Evolutionary conservation across 179 eudicot species (phyloP), one percentile per base, ranked within the genome.

Genomic region (Silene noctiflora): DNA sequence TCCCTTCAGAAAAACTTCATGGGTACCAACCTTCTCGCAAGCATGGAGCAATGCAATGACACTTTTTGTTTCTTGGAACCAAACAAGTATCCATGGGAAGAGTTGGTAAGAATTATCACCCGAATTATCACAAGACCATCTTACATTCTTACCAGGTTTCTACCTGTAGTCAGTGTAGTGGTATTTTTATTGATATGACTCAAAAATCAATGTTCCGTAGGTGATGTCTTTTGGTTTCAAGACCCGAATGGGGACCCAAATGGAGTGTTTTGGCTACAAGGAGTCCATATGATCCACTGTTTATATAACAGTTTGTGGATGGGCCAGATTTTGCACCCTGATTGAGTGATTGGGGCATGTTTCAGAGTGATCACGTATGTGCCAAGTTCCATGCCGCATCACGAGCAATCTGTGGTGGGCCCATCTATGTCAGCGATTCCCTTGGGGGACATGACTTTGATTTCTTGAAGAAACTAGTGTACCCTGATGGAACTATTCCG

Each of bases 271-370:
- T 90, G 94, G 94, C 74, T 90, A 48, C 94, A 90, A 72, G 94
- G 94, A 12, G 85, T 86, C 21, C 94, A 88, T 64, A 87, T 90
- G 94, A 77, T 90, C 63, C 91, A 90, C 72, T 88, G 94, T 71
- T 85, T 91, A 60, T 90, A 86, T 79, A 90, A 88, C 84, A 90
- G 94, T 77, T 48, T 90, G 75, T 90, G 94, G 91, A 88, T 90
- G 94, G 90, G 91, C 9, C 90, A 86, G 76, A 81, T 89, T 24
- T 73, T 88, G 63, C 88, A 81, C 55, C 94, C 94, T 35, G 94
- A 89, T 72, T 90, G 94, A n/a, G n/a, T n/a, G n/a, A n/a, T n/a
- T n/a, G n/a, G 94, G 91, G 88, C 79, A 90, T 90, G 91, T 90
- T 90, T 63, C 87, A 83, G 33, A 85, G 86, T 8, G 86, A 85